These are phyloP conservation scores for Coemansia sp. DNA, from an alignment of 192 early-diverging fungal species.

Conservation along the genomic window DNA sequence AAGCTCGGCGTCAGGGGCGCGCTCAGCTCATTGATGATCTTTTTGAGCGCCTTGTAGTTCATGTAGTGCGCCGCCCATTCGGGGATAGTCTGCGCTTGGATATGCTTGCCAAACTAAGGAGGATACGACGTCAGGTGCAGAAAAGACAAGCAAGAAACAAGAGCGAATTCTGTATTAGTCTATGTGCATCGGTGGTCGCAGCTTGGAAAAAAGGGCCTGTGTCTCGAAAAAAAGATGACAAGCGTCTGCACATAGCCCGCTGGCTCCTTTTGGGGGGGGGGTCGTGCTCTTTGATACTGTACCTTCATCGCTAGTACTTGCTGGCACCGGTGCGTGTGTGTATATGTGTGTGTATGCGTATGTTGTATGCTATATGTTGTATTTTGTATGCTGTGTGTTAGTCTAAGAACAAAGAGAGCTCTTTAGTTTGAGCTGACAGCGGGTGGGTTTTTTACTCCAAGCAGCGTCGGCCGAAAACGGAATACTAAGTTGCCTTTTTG, in stretches of 20 bases:
- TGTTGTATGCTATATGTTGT: not conserved
- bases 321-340: not conserved
- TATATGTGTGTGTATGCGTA: constrained; percentile 1
- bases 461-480: not conserved
- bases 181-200: not conserved
- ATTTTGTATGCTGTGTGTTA: not conserved
- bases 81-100: constrained; percentile 83
- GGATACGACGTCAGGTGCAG: not conserved
- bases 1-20: constrained; percentile 50
- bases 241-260: not conserved
- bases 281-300: not conserved
- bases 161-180: not conserved
- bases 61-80: constrained; percentile 95
- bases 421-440: not conserved
- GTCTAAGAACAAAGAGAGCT: not conserved
- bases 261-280: no score
- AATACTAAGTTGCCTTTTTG: not conserved
- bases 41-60: constrained; percentile 98
- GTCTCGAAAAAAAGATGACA: not conserved
- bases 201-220: not conserved
- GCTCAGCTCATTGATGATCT: constrained; percentile 80
- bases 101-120: constrained; percentile 96
- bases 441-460: not conserved
- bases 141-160: not conserved
- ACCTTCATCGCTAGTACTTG: not conserved